These are phyloP conservation scores for Fusarium veterinarium DNA, from an alignment of 2,329 filamentous ascomycete species.

Conservation along the genomic window DNA sequence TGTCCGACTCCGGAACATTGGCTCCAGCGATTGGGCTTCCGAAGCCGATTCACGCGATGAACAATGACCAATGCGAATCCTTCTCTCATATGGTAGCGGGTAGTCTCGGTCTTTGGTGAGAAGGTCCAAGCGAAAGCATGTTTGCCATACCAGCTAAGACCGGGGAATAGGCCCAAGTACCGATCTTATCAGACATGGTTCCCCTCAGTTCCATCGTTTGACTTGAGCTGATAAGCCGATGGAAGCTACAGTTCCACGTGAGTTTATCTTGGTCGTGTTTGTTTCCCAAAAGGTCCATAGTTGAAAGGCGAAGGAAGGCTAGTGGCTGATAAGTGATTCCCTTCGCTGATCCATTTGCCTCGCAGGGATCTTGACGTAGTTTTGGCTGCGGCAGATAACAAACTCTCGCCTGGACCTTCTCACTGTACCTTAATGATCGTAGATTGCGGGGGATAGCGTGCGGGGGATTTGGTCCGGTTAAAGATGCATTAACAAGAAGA, in stretches of 20 bases:
- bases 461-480: not conserved
- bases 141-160: not conserved
- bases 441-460: not conserved
- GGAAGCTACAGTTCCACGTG: not conserved
- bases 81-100: not conserved
- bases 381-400: not conserved
- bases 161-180: not conserved
- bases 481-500: not conserved
- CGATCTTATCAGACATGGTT: not conserved
- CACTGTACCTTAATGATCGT: not conserved
- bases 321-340: not conserved
- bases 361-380: not conserved
- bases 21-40: not conserved
- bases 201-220: not conserved
- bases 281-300: not conserved
- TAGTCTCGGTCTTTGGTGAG: not conserved
- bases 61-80: not conserved
- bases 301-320: not conserved
- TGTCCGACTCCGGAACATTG: not conserved
- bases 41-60: not conserved
- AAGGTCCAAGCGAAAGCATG: not conserved
- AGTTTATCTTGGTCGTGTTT: not conserved
- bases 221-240: not conserved
- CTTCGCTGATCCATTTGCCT: not conserved
- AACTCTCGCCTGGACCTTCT: not conserved